Evolutionary conservation across 345 rosid genomes (phyloP).

Genomic region (Adansonia digitata): DNA sequence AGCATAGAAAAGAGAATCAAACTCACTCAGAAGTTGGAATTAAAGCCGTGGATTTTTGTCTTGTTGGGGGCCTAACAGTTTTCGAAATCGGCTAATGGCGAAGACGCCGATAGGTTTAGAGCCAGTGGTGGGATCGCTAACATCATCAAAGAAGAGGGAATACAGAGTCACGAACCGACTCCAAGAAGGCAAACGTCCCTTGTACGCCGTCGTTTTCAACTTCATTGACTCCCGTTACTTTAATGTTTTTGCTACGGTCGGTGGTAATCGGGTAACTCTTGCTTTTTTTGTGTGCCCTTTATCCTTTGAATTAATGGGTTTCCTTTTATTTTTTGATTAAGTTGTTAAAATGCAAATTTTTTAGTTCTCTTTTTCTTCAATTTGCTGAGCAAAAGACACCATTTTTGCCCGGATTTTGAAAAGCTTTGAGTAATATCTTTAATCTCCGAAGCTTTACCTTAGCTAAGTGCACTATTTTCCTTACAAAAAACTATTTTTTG

Average conservation of each 20-base stretch:
- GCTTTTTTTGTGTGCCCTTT: neutral
- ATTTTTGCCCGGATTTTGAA: neutral
- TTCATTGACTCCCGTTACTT: conserved; percentile 91
- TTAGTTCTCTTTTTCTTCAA: neutral
- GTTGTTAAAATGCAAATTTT: neutral
- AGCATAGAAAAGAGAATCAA: neutral
- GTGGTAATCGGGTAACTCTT: conserved; percentile 72
- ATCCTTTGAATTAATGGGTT: neutral
- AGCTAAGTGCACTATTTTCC: neutral
- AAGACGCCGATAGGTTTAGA: conserved; percentile 71
- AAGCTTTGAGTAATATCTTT: neutral
- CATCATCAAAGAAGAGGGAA: conserved; percentile 65
- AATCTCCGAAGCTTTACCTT: neutral
- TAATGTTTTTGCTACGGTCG: conserved; percentile 88
- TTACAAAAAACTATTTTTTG: neutral
- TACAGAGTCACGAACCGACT: conserved; percentile 81
- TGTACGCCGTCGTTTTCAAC: conserved; percentile 91
- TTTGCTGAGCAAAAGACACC: neutral
- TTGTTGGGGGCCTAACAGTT: neutral
- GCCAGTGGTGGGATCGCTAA: conserved; percentile 73
- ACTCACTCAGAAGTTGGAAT: too few relatives aligned
- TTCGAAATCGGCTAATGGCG: conserved; percentile 43
- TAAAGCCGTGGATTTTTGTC: neutral
- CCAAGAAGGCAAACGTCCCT: conserved; percentile 90
- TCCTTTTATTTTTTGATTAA: neutral